Evolutionary conservation across 495 filamentous ascomycete species (phyloP), one percentile per base, ranked within the genome.

Genomic region (Elasticomyces elasticus): DNA sequence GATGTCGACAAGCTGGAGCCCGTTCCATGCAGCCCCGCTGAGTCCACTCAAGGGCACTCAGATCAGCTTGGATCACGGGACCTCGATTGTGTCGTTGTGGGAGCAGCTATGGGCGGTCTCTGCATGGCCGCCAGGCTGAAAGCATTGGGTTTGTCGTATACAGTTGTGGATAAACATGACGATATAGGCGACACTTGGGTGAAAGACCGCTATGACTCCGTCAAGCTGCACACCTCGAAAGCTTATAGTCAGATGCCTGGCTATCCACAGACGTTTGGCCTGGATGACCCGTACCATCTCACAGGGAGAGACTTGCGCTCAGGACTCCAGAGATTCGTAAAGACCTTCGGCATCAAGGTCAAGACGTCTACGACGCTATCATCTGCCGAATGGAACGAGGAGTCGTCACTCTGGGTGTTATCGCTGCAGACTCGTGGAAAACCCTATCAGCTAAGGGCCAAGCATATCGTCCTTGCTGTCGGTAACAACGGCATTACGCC

Each of bases 161-260:
- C 68, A 9, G 61, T 70, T 46, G 51, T 63, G 9, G 69, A 72
- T 17, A 64, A 63, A 12, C 65, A 67, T 47, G 15, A 48, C 13
- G 22, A 38, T 5, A 43, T 65, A 1, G 69, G 67, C 13, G 66
- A 70, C 35, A 72, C 69, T 46, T 72, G 69, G 69, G 60, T 55
- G 30, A 51, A 54, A 22, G 62, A 51, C 9, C 49, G 69, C 4
- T 72, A 70, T 30, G 59, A 66, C 24, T 68, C 62, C 45, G 54
- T 57, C n/a, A 47, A 41, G n/a, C 30, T 51, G 9, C 71, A 75
- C 52, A 67, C 69, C 5, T 51, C 52, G 4, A 28, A 59, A 55
- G 55, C 62, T 46, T 63, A 55, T 54, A 37, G 35, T 20, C 28
- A 38, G 28, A 5, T 51, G 49, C 49, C 49, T 5, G 28, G 33